These are phyloP conservation scores for Nitzschia palea DNA, from an alignment of 108 stramenopile genomes.

Conservation along the genomic window DNA sequence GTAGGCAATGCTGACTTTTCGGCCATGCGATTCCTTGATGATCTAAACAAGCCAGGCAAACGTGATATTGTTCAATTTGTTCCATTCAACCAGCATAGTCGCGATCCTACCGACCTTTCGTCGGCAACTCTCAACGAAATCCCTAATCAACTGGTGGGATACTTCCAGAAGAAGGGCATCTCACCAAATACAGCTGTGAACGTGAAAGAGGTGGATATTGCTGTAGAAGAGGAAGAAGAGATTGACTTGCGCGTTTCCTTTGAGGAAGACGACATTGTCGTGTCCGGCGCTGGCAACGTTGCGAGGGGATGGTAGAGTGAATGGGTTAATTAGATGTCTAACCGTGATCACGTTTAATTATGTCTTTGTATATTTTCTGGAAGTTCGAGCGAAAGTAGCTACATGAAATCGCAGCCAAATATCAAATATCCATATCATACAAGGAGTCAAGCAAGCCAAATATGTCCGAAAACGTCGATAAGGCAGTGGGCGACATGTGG, in stretches of 20 bases:
- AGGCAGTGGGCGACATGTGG: too few species aligned
- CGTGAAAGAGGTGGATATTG: constrained; percentile 26
- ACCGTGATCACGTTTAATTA: too few species aligned
- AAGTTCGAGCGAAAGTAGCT: too few species aligned
- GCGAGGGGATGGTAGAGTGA: background rate
- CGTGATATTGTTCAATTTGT: constrained; percentile 85
- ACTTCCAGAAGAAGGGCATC: constrained; percentile 36
- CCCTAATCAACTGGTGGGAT: constrained; percentile 43
- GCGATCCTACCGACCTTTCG: constrained; percentile 35
- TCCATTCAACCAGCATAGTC: constrained; percentile 45
- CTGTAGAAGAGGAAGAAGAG: constrained; percentile 38
- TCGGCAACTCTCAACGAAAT: constrained; percentile 48
- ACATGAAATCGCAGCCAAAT: too few species aligned
- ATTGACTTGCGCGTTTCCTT: constrained; percentile 49
- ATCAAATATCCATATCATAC: too few species aligned
- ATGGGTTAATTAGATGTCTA: background rate
- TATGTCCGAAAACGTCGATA: too few species aligned
- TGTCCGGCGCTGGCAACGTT: constrained; percentile 34
- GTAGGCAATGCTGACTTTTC: constrained; percentile 80
- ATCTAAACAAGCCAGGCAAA: constrained; percentile 22
- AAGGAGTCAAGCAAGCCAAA: too few species aligned
- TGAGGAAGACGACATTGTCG: constrained; percentile 43
- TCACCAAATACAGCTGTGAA: constrained; percentile 28
- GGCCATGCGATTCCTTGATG: constrained; percentile 75
- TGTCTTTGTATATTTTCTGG: too few species aligned